Conservation (phyloP, 148 eudicot genomes). For the Bassia scoparia region DNA sequence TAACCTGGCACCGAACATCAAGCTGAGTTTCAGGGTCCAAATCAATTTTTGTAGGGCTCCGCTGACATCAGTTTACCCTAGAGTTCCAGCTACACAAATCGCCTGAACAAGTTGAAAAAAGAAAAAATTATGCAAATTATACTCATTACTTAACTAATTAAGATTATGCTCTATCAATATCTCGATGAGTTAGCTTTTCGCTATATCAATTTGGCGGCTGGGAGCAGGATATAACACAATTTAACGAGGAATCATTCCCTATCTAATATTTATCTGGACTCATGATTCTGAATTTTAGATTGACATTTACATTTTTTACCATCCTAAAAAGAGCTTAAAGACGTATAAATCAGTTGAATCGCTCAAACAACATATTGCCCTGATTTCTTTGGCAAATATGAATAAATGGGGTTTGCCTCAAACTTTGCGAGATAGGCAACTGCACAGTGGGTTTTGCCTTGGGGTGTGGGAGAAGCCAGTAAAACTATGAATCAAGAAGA, state of each 20-base stretch:
- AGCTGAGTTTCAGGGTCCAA: conserved; percentile 58
- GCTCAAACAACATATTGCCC: too few relatives aligned
- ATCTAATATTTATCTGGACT: neutral
- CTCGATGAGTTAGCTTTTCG: neutral
- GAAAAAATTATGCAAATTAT: neutral
- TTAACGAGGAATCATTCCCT: too few relatives aligned
- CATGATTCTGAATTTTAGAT: too few relatives aligned
- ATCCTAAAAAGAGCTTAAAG: too few relatives aligned
- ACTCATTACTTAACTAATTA: neutral
- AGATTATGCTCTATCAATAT: too few relatives aligned
- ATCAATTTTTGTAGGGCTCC: conserved; percentile 61
- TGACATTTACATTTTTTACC: too few relatives aligned
- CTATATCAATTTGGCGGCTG: neutral
- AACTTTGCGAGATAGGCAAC: neutral
- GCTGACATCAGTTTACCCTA: conserved; percentile 83
- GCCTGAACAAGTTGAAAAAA: conserved; percentile 35
- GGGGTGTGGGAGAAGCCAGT: neutral
- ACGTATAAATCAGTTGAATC: too few relatives aligned
- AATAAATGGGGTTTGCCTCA: neutral
- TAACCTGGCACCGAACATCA: conserved; percentile 92
- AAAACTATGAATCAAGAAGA: neutral
- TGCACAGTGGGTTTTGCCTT: too few relatives aligned
- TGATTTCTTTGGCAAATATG: neutral
- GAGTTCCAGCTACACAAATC: conserved; percentile 84
- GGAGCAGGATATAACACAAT: neutral